Evolutionary conservation across 331 rosid species (phyloP).

Genomic region (Arachis monticola): DNA sequence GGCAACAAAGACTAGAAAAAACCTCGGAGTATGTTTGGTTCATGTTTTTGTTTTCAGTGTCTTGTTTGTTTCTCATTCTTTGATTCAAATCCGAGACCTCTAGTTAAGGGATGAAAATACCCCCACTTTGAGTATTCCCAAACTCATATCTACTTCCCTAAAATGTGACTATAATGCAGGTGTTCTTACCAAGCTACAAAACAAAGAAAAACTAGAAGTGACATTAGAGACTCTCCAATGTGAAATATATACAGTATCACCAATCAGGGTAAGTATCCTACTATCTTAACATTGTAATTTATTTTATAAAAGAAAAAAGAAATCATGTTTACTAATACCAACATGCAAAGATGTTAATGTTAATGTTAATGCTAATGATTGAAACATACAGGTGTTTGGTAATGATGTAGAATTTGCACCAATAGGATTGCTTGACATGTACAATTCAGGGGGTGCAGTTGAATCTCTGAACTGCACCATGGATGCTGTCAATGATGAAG

Average conservation of each 20-base stretch:
- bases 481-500: conserved; percentile 46
- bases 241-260: conserved; percentile 71
- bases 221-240: conserved; percentile 57
- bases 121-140: background rate
- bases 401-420: conserved; percentile 56
- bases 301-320: background rate
- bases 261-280: conserved; percentile 56
- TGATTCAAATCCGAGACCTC: too few relatives aligned
- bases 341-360: conserved; percentile 10
- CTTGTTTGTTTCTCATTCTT: too few relatives aligned
- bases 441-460: conserved; percentile 78
- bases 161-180: conserved; percentile 43
- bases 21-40: too few relatives aligned
- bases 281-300: background rate
- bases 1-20: too few relatives aligned
- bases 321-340: conserved; percentile 3
- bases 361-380: background rate
- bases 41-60: too few relatives aligned
- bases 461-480: conserved; percentile 51
- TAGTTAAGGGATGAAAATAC: background rate
- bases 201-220: conserved; percentile 55
- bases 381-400: conserved; percentile 53
- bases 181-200: conserved; percentile 53
- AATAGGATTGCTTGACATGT: conserved; percentile 74
- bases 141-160: too few relatives aligned